These are phyloP conservation scores for Rhodotorula babjevae DNA, from an alignment of 768 basidiomycete genomes.

Conservation along the genomic window DNA sequence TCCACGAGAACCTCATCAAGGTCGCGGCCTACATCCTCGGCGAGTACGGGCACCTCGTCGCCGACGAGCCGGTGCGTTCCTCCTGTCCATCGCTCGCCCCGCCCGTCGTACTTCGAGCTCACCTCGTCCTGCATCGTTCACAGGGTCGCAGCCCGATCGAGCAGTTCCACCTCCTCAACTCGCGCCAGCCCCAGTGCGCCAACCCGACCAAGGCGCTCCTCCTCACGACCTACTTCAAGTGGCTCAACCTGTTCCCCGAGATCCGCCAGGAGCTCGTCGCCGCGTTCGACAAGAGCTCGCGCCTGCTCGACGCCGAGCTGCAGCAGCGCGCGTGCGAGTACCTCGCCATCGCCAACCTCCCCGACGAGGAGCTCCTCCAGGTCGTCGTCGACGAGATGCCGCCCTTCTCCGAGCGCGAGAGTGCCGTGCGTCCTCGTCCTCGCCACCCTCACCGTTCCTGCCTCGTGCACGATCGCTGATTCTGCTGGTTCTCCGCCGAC, in stretches of 20 bases:
- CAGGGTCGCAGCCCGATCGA: constrained; percentile 70
- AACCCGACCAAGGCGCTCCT: constrained; percentile 87
- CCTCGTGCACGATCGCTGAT: background rate
- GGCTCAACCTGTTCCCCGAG: constrained; percentile 99
- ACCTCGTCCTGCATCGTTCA: no score
- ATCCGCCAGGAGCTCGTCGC: constrained; percentile 88
- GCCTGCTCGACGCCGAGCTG: constrained; percentile 91
- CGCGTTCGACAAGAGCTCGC: constrained; percentile 95
- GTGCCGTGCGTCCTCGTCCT: constrained; percentile 55
- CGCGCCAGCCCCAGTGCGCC: constrained; percentile 89
- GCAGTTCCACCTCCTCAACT: constrained; percentile 86
- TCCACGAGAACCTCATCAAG: constrained; percentile 84
- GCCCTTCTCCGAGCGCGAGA: constrained; percentile 91
- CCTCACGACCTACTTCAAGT: constrained; percentile 96
- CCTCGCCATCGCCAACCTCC: constrained; percentile 73
- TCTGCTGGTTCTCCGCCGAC: no score
- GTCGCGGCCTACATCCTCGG: constrained; percentile 95
- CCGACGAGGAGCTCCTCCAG: constrained; percentile 85
- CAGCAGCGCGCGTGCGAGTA: constrained; percentile 99
- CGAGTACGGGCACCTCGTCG: constrained; percentile 96
- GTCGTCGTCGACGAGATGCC: constrained; percentile 99
- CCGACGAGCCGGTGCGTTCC: constrained; percentile 73
- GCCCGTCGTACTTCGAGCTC: background rate
- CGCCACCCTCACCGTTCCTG: no score
- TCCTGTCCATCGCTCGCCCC: background rate